Conservation (phyloP, 208 protist genomes). For the Trypanosoma conorhini region DNA sequence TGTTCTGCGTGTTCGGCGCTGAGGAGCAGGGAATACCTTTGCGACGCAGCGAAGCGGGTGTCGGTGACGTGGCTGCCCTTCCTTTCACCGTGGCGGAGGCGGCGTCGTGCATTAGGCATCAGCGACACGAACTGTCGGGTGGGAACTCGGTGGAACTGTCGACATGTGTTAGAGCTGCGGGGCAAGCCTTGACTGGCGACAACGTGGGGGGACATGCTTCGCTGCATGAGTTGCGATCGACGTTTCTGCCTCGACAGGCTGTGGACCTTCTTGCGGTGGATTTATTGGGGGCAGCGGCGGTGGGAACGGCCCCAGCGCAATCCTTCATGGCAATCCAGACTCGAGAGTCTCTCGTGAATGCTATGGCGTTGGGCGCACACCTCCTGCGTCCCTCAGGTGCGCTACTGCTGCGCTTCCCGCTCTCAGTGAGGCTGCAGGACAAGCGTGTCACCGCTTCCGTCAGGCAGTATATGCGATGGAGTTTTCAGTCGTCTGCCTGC, state of each 20-base stretch:
- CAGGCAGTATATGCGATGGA: conserved; percentile 15
- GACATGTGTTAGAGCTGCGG: neutral
- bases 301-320: neutral
- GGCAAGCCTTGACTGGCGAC: neutral
- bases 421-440: neutral
- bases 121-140: neutral
- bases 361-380: conserved; percentile 12
- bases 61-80: neutral
- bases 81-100: conserved; percentile 21
- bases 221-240: neutral
- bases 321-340: neutral
- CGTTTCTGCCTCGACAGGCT: conserved; percentile 6
- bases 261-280: conserved; percentile 27
- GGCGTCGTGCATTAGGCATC: conserved; percentile 13
- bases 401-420: conserved; percentile 20
- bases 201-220: neutral
- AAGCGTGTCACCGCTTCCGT: neutral
- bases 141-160: neutral
- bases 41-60: neutral
- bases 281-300: neutral
- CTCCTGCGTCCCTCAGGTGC: conserved; percentile 27
- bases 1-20: conserved; percentile 12
- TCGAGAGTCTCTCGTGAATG: conserved; percentile 5
- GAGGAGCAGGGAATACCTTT: neutral
- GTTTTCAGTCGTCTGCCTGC: conserved; percentile 18